Base-by-base conservation (phyloP, 768 basidiomycete species). In the Tremella mesenterica region DNA sequence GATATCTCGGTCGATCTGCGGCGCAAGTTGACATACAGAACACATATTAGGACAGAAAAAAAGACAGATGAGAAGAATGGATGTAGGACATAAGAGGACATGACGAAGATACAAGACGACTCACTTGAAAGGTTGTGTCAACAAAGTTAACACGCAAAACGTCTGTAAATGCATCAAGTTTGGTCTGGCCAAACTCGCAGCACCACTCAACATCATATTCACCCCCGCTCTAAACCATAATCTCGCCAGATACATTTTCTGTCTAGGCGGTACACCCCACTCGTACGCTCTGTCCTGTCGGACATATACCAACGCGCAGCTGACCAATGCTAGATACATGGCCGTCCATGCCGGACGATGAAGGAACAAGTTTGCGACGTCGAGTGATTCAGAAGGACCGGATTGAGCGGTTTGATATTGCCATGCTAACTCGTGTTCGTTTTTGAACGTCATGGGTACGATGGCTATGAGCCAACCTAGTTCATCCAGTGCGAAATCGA, bases 381-480 rank as follows among this genome's bases (percentile, higher is more conserved):
- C 38, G 38, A 41, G 38, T 8, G 38, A 41, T 23, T 18, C 4
- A 16, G 38, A 23, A n/a, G 38, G 4, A 23, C 38, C 38, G 14
- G 4, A 18, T 5, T n/a, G 38, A 4, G 38, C 23, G 14, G 38
- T 41, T 23, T 41, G 38, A 8, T n/a, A 5, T 5, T n/a, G n/a
- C 38, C 38, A 41, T n/a, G 23, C 38, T 8, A 18, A 23, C 8
- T 41, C 38, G 14, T 41, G 38, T 23, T 41, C n/a, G 14, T 41
- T 23, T 41, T 41, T 41, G 38, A 41, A 41, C 4, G 38, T 41
- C 38, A 41, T 41, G 8, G 38, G 38, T 5, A 41, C 38, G 14
- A 41, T 41, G 38, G 38, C 38, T n/a, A 41, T 41, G 14, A 41
- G 38, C 38, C 38, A 41, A 23, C 38, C 38, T n/a, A 41, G 38